Conservation (phyloP, 129 eudicot genomes). For the Cynara cardunculus region DNA sequence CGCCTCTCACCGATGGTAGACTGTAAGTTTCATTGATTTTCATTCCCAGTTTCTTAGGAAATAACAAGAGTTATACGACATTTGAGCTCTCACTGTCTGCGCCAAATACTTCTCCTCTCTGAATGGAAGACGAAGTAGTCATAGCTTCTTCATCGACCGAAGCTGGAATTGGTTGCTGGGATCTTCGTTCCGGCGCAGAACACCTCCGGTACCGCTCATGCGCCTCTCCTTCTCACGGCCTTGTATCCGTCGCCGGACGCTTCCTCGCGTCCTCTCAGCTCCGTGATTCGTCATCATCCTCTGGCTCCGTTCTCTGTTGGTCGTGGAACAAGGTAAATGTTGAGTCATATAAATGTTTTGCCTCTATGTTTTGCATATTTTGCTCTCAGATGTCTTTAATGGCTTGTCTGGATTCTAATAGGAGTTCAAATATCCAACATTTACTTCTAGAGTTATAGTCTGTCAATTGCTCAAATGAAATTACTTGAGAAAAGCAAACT, state of each 20-base stretch:
- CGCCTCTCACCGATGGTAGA: not conserved
- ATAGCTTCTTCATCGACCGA: conserved; percentile 72
- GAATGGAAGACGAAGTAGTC: conserved; percentile 57
- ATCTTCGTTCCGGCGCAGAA: conserved; percentile 72
- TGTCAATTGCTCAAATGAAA: not conserved
- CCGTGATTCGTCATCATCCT: conserved; percentile 58
- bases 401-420: not conserved
- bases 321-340: conserved; percentile 77
- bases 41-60: too few relatives aligned
- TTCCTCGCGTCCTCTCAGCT: conserved; percentile 74
- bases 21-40: not conserved
- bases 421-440: too few relatives aligned
- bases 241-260: conserved; percentile 66
- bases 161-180: conserved; percentile 85
- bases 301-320: conserved; percentile 82
- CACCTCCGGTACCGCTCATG: conserved; percentile 63
- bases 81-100: not conserved
- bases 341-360: not conserved
- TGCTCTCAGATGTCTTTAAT: too few relatives aligned
- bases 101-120: not conserved
- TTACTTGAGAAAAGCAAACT: not conserved
- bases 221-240: conserved; percentile 74
- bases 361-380: not conserved
- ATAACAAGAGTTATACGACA: not conserved
- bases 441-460: not conserved